phyloP scores from a whole-genome alignment of 371 early-diverging fungal species.

The Apophysomyces elegans region DNA sequence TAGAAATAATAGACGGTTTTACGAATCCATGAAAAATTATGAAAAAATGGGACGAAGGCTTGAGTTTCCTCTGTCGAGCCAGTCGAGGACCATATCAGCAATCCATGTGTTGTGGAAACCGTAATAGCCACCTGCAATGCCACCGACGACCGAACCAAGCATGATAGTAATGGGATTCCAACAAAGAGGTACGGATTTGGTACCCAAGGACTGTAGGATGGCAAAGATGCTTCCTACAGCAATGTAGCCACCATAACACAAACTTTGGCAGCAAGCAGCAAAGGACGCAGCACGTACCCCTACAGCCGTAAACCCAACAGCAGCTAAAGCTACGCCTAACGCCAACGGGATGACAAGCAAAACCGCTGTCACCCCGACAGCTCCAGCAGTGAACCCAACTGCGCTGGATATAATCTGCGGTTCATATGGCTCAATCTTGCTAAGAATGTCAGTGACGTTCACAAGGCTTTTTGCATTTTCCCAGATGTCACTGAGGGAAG shows the following conservation, averaged over 20 bases:
- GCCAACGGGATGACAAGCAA: neutral
- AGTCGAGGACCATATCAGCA: too few species aligned
- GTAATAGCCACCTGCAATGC: neutral
- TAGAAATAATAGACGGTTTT: too few species aligned
- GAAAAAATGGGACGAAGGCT: too few species aligned
- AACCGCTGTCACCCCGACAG: neutral
- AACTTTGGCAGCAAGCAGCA: slow-evolving; percentile 6
- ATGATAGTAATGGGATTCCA: neutral
- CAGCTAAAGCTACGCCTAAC: neutral
- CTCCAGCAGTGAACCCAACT: neutral
- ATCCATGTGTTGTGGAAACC: neutral
- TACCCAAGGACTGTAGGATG: neutral
- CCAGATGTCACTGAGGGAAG: too few species aligned
- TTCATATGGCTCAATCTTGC: neutral
- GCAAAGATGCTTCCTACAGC: slow-evolving; percentile 2
- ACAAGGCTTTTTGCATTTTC: too few species aligned
- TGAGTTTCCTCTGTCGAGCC: too few species aligned
- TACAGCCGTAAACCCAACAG: neutral
- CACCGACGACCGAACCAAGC: neutral
- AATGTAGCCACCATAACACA: neutral
- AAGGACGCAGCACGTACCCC: neutral
- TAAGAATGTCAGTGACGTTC: neutral
- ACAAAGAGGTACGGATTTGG: neutral
- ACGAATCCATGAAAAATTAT: too few species aligned
- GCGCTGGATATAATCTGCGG: neutral